Evolutionary conservation across 2,329 filamentous ascomycete species (phyloP), one percentile per base, ranked within the genome.

Genomic region (Aspergillus puulaauensis): DNA sequence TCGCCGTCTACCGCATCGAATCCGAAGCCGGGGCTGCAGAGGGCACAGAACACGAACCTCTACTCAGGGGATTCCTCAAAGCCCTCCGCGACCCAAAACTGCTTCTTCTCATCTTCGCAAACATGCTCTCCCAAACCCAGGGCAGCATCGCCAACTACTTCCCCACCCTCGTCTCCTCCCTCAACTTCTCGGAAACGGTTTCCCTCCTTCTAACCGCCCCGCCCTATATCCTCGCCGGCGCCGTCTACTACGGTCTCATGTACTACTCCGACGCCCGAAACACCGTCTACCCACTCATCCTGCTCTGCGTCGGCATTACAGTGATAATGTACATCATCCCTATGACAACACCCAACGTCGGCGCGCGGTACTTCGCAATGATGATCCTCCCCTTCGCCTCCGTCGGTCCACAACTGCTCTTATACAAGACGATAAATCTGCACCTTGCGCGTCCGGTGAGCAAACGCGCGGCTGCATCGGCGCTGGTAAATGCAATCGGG

Each of bases 201-300:
- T 79, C 71, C 7, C 64, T 82, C 9, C 70, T 82, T 7, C 72
- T 82, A 5, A 82, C 79, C 0, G 76, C 75, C 2, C 79, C 79
- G 0, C 79, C 79, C 1, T 81, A 80, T 48, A 68, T 79, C 6
- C 69, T 79, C 3, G 76, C 76, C 1, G 75, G 67, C 3, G 61
- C 67, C 3, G 66, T 77, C 45, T 76, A 73, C 59, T 75, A 69
- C 58, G 66, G 57, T 1, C 61, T 77, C 51, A 68, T 68, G 64
- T 75, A 62, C 60, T 73, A 75, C 52, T 75, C 72, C 1, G 73
- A 77, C 59, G 68, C 71, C 33, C 75, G 72, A 59, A 77, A 76
- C 50, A 64, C 60, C 6, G 64, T 66, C 33, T 68, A 76, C 51
- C 67, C 68, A 0, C 68, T 75, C 15, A 76, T 78, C 14, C 48